phyloP scores from a whole-genome alignment of 148 eudicot genomes.

The Persicaria tinctoria region DNA sequence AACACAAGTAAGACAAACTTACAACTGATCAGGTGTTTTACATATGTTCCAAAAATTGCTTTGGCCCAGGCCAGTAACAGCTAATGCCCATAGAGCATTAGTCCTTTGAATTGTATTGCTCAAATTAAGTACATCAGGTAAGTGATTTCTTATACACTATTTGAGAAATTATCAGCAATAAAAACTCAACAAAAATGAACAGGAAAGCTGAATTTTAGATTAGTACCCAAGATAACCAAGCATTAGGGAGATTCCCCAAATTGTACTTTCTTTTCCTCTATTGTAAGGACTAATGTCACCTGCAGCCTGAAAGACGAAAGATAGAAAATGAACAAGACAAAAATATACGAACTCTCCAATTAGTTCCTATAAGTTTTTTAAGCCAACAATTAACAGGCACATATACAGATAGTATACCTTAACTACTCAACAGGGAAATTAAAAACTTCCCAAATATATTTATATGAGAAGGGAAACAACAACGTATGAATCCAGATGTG shows the following conservation, averaged over 20 bases:
- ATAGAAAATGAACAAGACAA: background rate
- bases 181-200: background rate
- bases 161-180: background rate
- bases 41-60: background rate
- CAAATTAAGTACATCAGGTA: background rate
- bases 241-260: slow-evolving; percentile 98
- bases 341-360: background rate
- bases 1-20: background rate
- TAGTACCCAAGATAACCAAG: slow-evolving; percentile 92
- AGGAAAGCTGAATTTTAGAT: slow-evolving; percentile 12
- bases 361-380: no score
- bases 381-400: no score
- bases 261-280: slow-evolving; percentile 80
- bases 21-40: background rate
- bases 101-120: background rate
- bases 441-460: background rate
- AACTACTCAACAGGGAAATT: no score
- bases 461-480: background rate
- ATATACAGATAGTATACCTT: no score
- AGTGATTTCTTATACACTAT: background rate
- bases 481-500: background rate
- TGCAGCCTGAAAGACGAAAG: slow-evolving; percentile 43
- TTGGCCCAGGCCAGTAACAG: background rate
- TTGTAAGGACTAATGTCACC: slow-evolving; percentile 71
- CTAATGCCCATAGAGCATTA: background rate